These are phyloP conservation scores for Physaria fendleri DNA, from an alignment of 345 rosid genomes.

Conservation along the genomic window DNA sequence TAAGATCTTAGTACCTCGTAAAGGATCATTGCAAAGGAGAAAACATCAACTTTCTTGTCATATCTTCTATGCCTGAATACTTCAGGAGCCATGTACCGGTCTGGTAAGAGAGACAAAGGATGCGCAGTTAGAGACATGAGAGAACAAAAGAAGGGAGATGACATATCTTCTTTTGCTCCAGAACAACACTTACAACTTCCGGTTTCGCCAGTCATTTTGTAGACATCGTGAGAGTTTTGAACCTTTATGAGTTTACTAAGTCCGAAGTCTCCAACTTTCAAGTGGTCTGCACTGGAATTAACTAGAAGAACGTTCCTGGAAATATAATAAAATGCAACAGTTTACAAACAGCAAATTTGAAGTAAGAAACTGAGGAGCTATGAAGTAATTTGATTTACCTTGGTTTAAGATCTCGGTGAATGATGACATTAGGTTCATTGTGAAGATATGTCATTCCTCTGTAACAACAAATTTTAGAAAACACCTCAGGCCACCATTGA, in stretches of 20 bases:
- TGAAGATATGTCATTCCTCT: slow-evolving; percentile 99
- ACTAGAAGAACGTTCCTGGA: slow-evolving; percentile 96
- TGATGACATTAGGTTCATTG: slow-evolving; percentile 93
- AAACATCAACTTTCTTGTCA: slow-evolving; percentile 98
- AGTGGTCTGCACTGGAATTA: slow-evolving; percentile 87
- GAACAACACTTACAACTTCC: slow-evolving; percentile 82
- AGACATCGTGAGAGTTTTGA: slow-evolving; percentile 91
- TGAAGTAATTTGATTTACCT: slow-evolving; percentile 41
- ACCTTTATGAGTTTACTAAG: slow-evolving; percentile 96
- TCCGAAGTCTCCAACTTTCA: slow-evolving; percentile 99
- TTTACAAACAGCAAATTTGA: background rate
- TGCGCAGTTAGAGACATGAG: slow-evolving; percentile 19
- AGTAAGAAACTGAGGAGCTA: background rate
- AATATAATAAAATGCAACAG: background rate
- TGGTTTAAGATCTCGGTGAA: slow-evolving; percentile 93
- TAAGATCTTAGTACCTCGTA: slow-evolving; percentile 56
- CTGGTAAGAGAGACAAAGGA: slow-evolving; percentile 39
- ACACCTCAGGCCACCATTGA: slow-evolving; percentile 1
- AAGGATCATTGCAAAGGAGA: slow-evolving; percentile 96
- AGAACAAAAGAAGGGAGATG: background rate
- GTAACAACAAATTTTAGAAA: slow-evolving; percentile 18
- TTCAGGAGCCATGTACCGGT: slow-evolving; percentile 99
- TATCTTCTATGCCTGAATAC: slow-evolving; percentile 94
- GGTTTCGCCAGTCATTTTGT: slow-evolving; percentile 99
- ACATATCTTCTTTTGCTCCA: background rate